Base-by-base conservation (phyloP, 2,329 filamentous ascomycete genomes). In the Fusarium sp. region DNA sequence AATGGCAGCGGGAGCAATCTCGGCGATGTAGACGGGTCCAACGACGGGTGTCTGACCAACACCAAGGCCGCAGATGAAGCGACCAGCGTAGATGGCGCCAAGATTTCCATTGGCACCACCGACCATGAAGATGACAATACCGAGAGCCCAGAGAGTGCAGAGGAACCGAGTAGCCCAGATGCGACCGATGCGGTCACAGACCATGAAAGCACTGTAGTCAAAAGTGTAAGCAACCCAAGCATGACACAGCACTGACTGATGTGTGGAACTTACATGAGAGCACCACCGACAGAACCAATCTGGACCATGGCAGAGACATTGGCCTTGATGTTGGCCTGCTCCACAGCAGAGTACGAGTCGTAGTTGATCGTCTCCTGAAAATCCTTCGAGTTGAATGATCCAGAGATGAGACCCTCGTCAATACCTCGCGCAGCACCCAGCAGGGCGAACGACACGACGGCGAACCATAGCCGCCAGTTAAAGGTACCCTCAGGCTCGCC, bases 281-380 rank as follows among this genome's bases (percentile, higher is more conserved):
- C 88, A 38, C 90, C 90, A 4, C 80, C 86, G 27, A 93, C 89
- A 21, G 85, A 90, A 21, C 90, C 90, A 68, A 93, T 86, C 75
- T 93, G 90, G 0, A 93, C 90, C 90, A 93, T 93, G 43, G 88
- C 84, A 2, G 89, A 89, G 51, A 93, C 89, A 73, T 93, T 93
- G 66, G 84, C 87, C 75, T 90, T 87, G 76, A 89, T 87, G 72
- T 90, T 87, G 58, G 88, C 87, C 70, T 83, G 78, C 42, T 84
- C 80, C 4, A 81, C 77, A 0, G 74, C 67, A 41, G 75, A 78
- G 68, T 87, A 86, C 2, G 79, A 77, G 6, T 78, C 75, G 59
- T 87, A 85, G 64, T 85, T 69, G 71, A 91, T 88, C 31, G 79
- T 80, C 1, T 73, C 64, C 65, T 88, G 82, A 72, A 91, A 91